Evolutionary conservation across 176 grass and related monocot species (phyloP).

Genomic region (Hordeum vulgare): DNA sequence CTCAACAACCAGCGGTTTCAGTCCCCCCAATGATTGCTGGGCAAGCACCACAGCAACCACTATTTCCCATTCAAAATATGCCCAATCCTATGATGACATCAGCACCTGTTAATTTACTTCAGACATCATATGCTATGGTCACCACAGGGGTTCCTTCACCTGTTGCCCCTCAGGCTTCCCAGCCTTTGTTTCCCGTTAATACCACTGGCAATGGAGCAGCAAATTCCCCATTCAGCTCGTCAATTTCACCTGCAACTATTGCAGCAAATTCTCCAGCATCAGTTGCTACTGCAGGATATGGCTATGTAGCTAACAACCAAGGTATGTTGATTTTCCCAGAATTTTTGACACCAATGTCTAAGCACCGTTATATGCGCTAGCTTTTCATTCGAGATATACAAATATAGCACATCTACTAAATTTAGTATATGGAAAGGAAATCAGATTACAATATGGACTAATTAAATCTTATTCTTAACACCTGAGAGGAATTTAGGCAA

Average conservation of each 20-base stretch:
- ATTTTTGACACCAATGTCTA: neutral
- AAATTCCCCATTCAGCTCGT: slow-evolving; percentile 43
- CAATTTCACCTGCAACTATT: slow-evolving; percentile 36
- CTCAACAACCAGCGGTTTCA: slow-evolving; percentile 46
- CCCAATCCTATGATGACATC: slow-evolving; percentile 54
- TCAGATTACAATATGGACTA: neutral
- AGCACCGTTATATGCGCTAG: neutral
- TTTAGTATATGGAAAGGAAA: neutral
- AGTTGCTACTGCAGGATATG: slow-evolving; percentile 34
- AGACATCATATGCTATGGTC: slow-evolving; percentile 45
- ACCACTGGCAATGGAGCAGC: slow-evolving; percentile 42
- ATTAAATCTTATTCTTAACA: neutral
- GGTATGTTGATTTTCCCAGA: slow-evolving; percentile 38
- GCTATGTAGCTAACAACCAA: slow-evolving; percentile 50
- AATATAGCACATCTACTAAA: neutral
- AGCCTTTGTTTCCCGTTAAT: slow-evolving; percentile 86
- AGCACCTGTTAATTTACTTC: slow-evolving; percentile 51
- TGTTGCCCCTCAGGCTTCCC: slow-evolving; percentile 46
- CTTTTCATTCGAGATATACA: neutral
- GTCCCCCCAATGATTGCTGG: slow-evolving; percentile 36
- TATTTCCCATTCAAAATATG: slow-evolving; percentile 94
- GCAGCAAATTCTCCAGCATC: slow-evolving; percentile 49
- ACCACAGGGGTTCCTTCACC: slow-evolving; percentile 59
- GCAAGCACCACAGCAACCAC: slow-evolving; percentile 51
- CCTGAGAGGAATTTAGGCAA: neutral